Evolutionary conservation across 1,284 basidiomycete genomes (phyloP).

Genomic region (Sporisorium reilianum): DNA sequence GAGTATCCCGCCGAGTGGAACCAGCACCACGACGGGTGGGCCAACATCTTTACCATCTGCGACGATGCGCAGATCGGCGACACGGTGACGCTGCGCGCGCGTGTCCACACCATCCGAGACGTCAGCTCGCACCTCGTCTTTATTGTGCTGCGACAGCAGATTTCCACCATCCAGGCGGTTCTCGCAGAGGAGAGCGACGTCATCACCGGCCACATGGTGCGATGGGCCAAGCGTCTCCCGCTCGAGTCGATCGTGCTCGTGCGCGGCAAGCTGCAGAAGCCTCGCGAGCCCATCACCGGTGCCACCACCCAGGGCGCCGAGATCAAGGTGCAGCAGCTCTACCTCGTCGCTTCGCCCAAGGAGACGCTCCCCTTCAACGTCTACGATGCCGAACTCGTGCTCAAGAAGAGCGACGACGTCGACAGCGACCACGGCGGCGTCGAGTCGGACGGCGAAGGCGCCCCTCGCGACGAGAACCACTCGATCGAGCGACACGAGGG

Average conservation of each 20-base stretch:
- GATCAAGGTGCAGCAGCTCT: constrained; percentile 59
- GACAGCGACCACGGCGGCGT: constrained; percentile 27
- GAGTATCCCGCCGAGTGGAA: constrained; percentile 43
- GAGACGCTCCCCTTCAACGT: constrained; percentile 64
- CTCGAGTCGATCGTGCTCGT: constrained; percentile 62
- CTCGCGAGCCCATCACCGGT: constrained; percentile 58
- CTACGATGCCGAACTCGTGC: constrained; percentile 60
- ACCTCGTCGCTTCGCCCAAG: constrained; percentile 50
- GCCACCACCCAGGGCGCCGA: constrained; percentile 59
- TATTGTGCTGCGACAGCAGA: constrained; percentile 62
- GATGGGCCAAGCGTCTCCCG: constrained; percentile 62
- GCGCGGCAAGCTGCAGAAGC: constrained; percentile 54
- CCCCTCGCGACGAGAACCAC: constrained; percentile 35
- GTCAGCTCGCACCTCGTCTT: constrained; percentile 62
- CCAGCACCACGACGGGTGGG: constrained; percentile 35
- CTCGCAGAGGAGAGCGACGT: constrained; percentile 46
- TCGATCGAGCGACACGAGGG: constrained; percentile 36
- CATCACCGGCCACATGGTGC: constrained; percentile 61
- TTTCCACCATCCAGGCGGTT: constrained; percentile 62
- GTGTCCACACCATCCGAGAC: constrained; percentile 62
- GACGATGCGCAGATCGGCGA: constrained; percentile 45
- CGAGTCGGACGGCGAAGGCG: constrained; percentile 27
- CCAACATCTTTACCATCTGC: constrained; percentile 35
- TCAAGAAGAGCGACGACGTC: constrained; percentile 48
- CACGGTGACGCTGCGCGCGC: constrained; percentile 51